phyloP scores from a whole-genome alignment of 164 flowering plant species.

The Magnolia kwangsiensis region DNA sequence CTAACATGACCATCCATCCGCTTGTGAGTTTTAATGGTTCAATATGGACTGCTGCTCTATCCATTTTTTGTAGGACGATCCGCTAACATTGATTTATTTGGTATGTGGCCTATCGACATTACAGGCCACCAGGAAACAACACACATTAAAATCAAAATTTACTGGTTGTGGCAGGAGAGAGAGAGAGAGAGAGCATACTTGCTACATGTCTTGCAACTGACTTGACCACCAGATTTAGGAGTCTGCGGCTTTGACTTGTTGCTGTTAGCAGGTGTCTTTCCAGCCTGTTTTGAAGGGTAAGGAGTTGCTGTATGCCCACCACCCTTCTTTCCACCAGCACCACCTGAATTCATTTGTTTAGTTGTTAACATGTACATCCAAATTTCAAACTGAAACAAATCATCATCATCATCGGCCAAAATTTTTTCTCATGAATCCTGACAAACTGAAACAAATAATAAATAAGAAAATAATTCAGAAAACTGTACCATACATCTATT shows the following conservation, averaged over 20 bases:
- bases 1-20: too few species aligned
- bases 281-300: constrained; percentile 43
- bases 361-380: not conserved
- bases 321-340: constrained; percentile 50
- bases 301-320: constrained; percentile 56
- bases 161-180: too few species aligned
- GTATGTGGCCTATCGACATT: too few species aligned
- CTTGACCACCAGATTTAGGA: constrained; percentile 39
- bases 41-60: too few species aligned
- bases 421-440: too few species aligned
- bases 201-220: constrained; percentile 40
- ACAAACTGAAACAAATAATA: too few species aligned
- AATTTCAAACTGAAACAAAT: not conserved
- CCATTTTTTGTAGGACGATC: too few species aligned
- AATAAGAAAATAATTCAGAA: too few species aligned
- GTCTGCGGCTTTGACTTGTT: constrained; percentile 31
- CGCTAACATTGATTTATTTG: too few species aligned
- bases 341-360: not conserved
- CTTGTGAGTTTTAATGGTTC: too few species aligned
- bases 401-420: not conserved
- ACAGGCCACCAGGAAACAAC: too few species aligned
- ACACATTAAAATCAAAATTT: not conserved
- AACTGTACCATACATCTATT: too few species aligned
- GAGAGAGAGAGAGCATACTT: constrained; percentile 26
- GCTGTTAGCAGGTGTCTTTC: constrained; percentile 31